Evolutionary conservation across 345 rosid species (phyloP).

Genomic region (Populus tremula): DNA sequence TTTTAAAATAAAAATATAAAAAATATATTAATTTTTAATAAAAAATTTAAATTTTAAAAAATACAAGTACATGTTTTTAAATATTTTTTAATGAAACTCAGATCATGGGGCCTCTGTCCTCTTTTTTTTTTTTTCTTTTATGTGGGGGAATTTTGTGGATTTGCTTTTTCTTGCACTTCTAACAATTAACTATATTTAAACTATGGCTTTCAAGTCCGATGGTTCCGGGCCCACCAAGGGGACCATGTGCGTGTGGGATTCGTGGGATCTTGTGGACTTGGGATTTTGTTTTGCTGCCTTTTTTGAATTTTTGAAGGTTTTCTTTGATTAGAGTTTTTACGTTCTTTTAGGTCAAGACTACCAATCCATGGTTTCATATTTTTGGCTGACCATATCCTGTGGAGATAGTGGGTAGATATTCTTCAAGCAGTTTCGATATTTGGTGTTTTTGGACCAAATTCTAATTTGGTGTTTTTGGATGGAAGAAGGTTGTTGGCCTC

Average conservation of each 20-base stretch:
- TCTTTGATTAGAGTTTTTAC: neutral
- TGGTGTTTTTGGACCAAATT: too few relatives aligned
- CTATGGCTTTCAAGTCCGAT: slow-evolving; percentile 31
- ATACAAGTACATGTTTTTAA: too few relatives aligned
- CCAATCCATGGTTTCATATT: too few relatives aligned
- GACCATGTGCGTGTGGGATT: neutral
- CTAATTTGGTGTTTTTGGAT: too few relatives aligned
- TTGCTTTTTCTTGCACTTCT: neutral
- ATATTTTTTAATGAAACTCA: neutral
- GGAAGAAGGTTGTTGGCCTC: too few relatives aligned
- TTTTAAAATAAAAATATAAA: too few relatives aligned
- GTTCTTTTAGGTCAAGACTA: neutral
- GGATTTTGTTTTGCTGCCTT: slow-evolving; percentile 6
- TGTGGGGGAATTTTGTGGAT: neutral
- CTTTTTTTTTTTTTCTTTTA: neutral
- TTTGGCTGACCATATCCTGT: too few relatives aligned
- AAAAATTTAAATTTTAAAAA: too few relatives aligned
- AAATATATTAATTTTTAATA: too few relatives aligned
- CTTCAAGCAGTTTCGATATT: too few relatives aligned
- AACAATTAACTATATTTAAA: slow-evolving; percentile 41
- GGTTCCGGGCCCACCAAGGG: slow-evolving; percentile 35
- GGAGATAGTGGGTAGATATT: too few relatives aligned
- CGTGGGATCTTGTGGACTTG: neutral
- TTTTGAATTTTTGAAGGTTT: neutral
- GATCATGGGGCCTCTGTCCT: slow-evolving; percentile 27